Conservation (phyloP, 1,139 yeast genomes). For the Ogataea hybrid region DNA sequence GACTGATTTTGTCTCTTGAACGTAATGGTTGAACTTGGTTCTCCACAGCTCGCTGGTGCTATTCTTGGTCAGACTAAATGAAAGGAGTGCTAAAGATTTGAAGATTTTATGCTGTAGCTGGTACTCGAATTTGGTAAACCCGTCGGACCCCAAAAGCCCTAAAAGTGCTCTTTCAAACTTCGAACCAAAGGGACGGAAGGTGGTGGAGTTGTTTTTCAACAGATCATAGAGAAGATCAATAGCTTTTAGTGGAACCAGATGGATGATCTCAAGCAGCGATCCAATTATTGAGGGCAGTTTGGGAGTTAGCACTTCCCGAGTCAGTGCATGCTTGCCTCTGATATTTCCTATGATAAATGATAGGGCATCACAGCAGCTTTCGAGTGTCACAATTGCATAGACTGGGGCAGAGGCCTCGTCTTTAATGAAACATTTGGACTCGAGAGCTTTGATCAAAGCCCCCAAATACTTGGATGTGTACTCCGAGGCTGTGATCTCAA, state of each 20-base stretch:
- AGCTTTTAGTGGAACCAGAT: slow-evolving; percentile 39
- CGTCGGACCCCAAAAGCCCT: slow-evolving; percentile 32
- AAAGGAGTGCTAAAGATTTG: slow-evolving; percentile 57
- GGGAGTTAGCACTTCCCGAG: slow-evolving; percentile 84
- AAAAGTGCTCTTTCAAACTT: slow-evolving; percentile 52
- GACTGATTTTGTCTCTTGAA: slow-evolving; percentile 51
- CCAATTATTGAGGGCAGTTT: slow-evolving; percentile 63
- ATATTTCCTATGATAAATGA: slow-evolving; percentile 51
- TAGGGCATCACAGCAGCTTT: slow-evolving; percentile 45
- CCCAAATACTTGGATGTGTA: slow-evolving; percentile 62
- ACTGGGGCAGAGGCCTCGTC: slow-evolving; percentile 35
- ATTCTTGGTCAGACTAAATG: slow-evolving; percentile 50
- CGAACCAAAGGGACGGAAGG: slow-evolving; percentile 75
- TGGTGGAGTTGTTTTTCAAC: slow-evolving; percentile 64
- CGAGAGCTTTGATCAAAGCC: slow-evolving; percentile 54
- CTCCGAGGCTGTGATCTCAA: slow-evolving; percentile 46
- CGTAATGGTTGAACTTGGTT: slow-evolving; percentile 35
- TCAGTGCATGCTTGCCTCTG: slow-evolving; percentile 78
- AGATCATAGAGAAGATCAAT: slow-evolving; percentile 50
- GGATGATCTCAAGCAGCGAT: slow-evolving; percentile 47
- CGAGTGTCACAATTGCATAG: slow-evolving; percentile 27
- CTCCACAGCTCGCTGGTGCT: slow-evolving; percentile 40
- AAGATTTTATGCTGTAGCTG: slow-evolving; percentile 43
- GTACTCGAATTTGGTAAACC: slow-evolving; percentile 26
- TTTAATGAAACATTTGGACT: slow-evolving; percentile 44